Evolutionary conservation across 345 rosid species (phyloP), one percentile per base, ranked within the genome.

Genomic region (Heritiera littoralis): DNA sequence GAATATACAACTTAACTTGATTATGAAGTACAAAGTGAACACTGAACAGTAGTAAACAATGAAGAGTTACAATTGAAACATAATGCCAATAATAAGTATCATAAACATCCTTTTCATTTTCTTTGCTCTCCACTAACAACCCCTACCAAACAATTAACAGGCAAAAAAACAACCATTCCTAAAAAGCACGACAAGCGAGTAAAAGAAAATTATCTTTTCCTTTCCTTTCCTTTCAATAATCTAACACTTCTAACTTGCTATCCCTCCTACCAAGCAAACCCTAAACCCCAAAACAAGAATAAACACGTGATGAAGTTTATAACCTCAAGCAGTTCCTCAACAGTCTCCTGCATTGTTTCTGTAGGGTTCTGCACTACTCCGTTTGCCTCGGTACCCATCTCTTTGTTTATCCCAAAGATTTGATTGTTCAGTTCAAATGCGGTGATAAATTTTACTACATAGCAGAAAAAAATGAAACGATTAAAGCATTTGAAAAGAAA

Each of bases 301-400:
- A 54, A 77, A 9, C 12, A 35, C 63, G 54, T 69, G 46, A 43
- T 72, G 76, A 10, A 60, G 64, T 59, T 48, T 13, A 72, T 9
- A 63, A 94, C 97, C 84, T 90, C 93, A 6, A 91, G 89, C 84
- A 94, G 85, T 49, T 89, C 87, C 23, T 92, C 93, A 18, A 87
- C 80, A 18, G 70, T 82, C 79, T 91, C 96, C 76, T 82, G 61
- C 63, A 81, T 58, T 52, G 81, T 18, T 55, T 80, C 81, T 0
- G 64, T 64, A 43, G 73, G 75, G 63, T 63, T 68, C 10, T 72
- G 83, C 23, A 54, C 79, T 15, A 79, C 76, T 30, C 69, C 81
- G 75, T 70, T 81, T 67, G 86, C 74, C 12, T 75, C 89, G 38
- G 80, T 79, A 76, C 76, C 91, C 94, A 63, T 63, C 41, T 32